Evolutionary conservation across 2,329 filamentous ascomycete genomes (phyloP).

Genomic region (Botrytis cinerea): DNA sequence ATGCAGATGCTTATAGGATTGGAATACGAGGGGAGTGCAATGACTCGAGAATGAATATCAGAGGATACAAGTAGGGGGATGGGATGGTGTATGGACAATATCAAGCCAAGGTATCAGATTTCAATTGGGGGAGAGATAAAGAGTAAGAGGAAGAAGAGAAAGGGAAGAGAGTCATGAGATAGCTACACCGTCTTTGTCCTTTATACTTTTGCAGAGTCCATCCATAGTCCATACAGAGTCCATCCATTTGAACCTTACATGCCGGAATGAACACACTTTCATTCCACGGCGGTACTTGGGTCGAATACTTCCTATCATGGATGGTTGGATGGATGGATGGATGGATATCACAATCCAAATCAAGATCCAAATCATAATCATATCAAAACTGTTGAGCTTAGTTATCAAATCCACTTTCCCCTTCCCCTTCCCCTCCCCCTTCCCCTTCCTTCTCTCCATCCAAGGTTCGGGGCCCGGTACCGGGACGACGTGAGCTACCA

Average conservation of each 20-base stretch:
- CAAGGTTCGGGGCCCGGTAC: not conserved
- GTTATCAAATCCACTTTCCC: not conserved
- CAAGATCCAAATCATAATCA: not conserved
- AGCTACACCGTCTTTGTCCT: not conserved
- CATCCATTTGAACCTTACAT: not conserved
- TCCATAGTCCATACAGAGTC: not conserved
- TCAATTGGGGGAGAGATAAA: not conserved
- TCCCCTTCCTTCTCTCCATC: not conserved
- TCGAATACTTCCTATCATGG: slow-evolving; percentile 1
- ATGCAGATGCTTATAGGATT: not conserved
- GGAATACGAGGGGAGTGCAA: not conserved
- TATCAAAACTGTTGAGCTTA: slow-evolving; percentile 3
- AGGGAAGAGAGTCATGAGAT: too few species aligned
- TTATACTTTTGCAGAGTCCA: not conserved
- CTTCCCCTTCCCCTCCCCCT: not conserved
- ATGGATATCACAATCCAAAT: too few species aligned
- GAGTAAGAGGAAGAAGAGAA: not conserved
- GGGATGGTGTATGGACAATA: too few species aligned
- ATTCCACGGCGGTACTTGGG: not conserved
- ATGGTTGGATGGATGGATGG: too few species aligned
- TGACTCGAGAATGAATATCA: not conserved
- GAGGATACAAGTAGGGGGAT: not conserved
- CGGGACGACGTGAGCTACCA: not conserved
- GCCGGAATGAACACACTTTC: not conserved
- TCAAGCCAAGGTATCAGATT: not conserved